Evolutionary conservation across 768 basidiomycete genomes (phyloP).

Genomic region (Serendipita sp.): DNA sequence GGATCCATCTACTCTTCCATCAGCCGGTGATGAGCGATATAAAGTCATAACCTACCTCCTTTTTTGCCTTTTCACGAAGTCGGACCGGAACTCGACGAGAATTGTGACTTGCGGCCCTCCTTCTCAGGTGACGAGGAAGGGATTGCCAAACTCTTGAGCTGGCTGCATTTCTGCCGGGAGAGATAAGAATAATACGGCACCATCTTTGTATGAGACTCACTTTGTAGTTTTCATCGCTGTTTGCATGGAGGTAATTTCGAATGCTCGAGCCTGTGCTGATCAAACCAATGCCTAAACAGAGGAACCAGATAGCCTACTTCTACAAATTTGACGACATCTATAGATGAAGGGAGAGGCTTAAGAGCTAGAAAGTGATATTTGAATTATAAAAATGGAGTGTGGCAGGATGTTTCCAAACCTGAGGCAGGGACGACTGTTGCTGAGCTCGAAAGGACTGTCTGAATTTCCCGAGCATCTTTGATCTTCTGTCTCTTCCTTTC

Average conservation of each 20-base stretch:
- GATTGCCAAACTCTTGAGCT: constrained; percentile 84
- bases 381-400: no score
- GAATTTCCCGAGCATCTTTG: constrained; percentile 43
- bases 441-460: constrained; percentile 19
- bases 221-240: constrained; percentile 66
- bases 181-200: neutral
- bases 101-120: constrained; percentile 90
- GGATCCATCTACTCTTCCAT: constrained; percentile 34
- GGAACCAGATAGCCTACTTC: constrained; percentile 32
- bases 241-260: constrained; percentile 86
- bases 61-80: constrained; percentile 61
- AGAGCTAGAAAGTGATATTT: constrained; percentile 25
- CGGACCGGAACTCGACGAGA: constrained; percentile 78
- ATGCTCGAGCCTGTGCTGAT: constrained; percentile 51
- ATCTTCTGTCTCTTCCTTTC: constrained; percentile 60
- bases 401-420: no score
- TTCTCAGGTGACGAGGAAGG: constrained; percentile 76
- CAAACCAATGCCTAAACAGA: neutral
- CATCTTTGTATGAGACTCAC: constrained; percentile 22
- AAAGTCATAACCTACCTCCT: constrained; percentile 43
- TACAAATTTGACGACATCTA: constrained; percentile 81
- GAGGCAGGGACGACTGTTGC: no score
- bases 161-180: constrained; percentile 35
- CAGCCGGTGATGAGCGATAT: neutral
- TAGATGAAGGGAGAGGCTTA: constrained; percentile 45